Evolutionary conservation across 2,329 filamentous ascomycete species (phyloP).

Genomic region (Calonectria honghensis): DNA sequence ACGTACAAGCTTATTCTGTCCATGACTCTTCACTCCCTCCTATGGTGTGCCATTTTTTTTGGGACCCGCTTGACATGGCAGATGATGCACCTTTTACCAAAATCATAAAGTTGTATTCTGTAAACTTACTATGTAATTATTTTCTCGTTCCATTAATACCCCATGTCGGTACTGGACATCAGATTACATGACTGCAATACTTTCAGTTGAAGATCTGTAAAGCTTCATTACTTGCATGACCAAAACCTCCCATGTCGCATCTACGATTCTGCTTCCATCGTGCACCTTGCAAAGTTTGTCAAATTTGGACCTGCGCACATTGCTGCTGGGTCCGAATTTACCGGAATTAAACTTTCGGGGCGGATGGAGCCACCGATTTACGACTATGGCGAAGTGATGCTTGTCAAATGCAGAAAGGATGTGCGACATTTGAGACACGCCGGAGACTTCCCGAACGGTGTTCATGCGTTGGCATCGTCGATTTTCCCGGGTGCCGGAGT

Average conservation of each 20-base stretch:
- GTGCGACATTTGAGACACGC: not conserved
- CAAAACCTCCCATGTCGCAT: rapidly evolving
- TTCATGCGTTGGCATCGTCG: not conserved
- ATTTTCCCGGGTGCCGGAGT: not conserved
- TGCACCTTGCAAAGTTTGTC: not conserved
- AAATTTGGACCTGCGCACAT: not conserved
- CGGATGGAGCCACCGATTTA: not conserved
- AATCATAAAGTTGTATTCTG: not conserved
- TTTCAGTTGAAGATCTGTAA: not conserved
- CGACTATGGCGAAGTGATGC: not conserved
- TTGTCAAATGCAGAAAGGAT: not conserved
- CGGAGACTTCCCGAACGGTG: not conserved
- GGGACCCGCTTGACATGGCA: no score
- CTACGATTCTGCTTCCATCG: not conserved
- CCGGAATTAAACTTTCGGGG: not conserved
- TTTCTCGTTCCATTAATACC: not conserved
- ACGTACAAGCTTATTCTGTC: no score
- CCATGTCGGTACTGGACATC: not conserved
- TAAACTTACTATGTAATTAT: no score
- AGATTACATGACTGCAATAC: not conserved
- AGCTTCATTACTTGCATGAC: not conserved
- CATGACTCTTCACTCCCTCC: no score
- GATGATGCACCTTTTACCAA: no score
- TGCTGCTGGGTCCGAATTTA: not conserved
- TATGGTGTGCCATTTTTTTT: no score